Evolutionary conservation across 2,329 filamentous ascomycete genomes (phyloP).

Genomic region (Sporothrix variecibatus): DNA sequence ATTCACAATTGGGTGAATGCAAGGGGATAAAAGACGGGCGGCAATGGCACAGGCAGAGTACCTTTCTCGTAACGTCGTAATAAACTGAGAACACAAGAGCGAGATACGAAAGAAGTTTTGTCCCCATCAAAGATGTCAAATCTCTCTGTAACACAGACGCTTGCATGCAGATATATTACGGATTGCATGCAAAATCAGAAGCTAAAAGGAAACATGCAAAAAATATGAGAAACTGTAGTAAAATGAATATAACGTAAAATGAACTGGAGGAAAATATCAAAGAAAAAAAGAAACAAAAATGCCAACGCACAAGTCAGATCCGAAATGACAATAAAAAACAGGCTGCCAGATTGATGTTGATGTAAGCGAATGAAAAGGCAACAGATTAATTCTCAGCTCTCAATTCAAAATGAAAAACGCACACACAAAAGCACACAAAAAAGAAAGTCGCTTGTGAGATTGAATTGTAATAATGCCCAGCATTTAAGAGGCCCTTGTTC

Average conservation of each 20-base stretch:
- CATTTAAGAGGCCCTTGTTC: slow-evolving; percentile 9
- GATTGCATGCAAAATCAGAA: neutral
- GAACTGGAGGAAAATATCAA: neutral
- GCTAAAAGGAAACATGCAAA: neutral
- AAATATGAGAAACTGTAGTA: neutral
- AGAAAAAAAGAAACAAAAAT: neutral
- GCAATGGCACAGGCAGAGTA: neutral
- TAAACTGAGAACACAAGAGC: neutral
- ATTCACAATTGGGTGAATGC: neutral
- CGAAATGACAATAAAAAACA: slow-evolving; percentile 4
- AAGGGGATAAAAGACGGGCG: neutral
- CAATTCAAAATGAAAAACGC: neutral
- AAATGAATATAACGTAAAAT: neutral
- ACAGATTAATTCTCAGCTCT: too few species aligned
- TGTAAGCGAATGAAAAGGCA: neutral
- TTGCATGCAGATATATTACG: neutral
- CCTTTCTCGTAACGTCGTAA: neutral
- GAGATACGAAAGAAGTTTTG: neutral
- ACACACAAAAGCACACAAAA: neutral
- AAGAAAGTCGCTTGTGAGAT: slow-evolving; percentile 1
- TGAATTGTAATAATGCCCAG: neutral
- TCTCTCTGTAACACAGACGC: neutral
- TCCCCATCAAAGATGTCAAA: neutral
- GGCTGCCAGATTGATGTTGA: neutral
- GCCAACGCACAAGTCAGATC: neutral